phyloP scores from a whole-genome alignment of 768 basidiomycete genomes.

The Lentinula raphanica region DNA sequence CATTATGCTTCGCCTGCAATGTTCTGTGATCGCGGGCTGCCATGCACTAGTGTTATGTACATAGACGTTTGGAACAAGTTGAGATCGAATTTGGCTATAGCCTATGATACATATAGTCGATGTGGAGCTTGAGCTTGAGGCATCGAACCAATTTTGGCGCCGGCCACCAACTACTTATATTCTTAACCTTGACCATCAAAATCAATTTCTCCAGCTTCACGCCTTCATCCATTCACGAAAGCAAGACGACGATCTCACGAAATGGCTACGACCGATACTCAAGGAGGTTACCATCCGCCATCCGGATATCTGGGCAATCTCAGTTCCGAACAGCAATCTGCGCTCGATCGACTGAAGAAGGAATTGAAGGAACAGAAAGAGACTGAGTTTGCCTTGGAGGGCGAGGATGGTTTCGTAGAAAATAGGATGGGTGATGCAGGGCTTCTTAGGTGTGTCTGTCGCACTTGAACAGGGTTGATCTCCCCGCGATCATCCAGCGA shows the following conservation, averaged over 20 bases:
- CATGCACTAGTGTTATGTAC: too few relatives aligned
- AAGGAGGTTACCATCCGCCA: constrained; percentile 43
- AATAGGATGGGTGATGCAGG: constrained; percentile 67
- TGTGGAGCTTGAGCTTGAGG: too few relatives aligned
- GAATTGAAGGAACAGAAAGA: constrained; percentile 36
- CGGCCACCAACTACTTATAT: too few relatives aligned
- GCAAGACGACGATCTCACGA: neutral
- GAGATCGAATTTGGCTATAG: too few relatives aligned
- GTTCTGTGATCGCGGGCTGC: too few relatives aligned
- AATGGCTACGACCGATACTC: neutral
- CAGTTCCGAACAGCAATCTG: constrained; percentile 50
- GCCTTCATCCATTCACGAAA: too few relatives aligned
- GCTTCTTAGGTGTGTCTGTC: constrained; percentile 51
- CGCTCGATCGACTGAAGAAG: constrained; percentile 63
- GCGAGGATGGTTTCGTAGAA: constrained; percentile 54
- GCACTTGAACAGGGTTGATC: constrained; percentile 70
- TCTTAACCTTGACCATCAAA: too few relatives aligned
- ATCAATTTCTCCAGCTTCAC: too few relatives aligned
- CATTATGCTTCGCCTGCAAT: too few relatives aligned
- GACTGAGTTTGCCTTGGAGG: constrained; percentile 15
- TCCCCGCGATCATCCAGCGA: constrained; percentile 53
- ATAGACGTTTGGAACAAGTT: too few relatives aligned
- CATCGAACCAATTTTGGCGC: too few relatives aligned
- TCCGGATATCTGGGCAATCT: constrained; percentile 79
- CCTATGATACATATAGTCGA: too few relatives aligned